These are phyloP conservation scores for Ligustrum vulgare DNA, from an alignment of 257 asterid genomes.

Conservation along the genomic window DNA sequence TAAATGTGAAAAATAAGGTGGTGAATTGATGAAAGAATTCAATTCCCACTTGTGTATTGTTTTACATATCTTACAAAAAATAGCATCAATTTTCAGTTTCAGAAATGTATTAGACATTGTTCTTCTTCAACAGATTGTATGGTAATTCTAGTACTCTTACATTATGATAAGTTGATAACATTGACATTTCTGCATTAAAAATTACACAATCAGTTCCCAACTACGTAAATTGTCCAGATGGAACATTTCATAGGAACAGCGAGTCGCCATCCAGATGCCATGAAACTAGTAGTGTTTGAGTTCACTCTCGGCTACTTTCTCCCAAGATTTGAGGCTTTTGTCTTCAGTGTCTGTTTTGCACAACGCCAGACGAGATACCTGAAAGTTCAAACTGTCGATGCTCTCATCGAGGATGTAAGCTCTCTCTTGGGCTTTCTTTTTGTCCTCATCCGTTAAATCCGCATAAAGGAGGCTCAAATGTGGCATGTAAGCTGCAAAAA, in stretches of 20 bases:
- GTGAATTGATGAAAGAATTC: slow-evolving; percentile 1
- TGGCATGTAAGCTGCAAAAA: slow-evolving; percentile 84
- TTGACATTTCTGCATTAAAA: not conserved
- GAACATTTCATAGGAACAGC: not conserved
- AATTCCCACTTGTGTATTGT: not conserved
- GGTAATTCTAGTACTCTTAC: not conserved
- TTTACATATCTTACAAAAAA: not conserved
- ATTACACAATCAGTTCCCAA: not conserved
- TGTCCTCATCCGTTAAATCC: slow-evolving; percentile 69
- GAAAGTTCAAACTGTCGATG: slow-evolving; percentile 53
- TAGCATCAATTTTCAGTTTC: not conserved
- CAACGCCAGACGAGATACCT: slow-evolving; percentile 65
- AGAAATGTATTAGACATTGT: not conserved
- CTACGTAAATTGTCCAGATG: not conserved
- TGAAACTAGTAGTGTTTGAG: slow-evolving; percentile 30
- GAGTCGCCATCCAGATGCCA: not conserved
- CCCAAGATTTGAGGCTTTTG: slow-evolving; percentile 87
- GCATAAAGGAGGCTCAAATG: slow-evolving; percentile 89
- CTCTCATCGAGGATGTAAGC: slow-evolving; percentile 60
- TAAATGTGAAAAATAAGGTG: not conserved
- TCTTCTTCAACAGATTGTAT: not conserved
- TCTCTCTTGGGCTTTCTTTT: slow-evolving; percentile 67
- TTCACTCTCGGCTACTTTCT: slow-evolving; percentile 61
- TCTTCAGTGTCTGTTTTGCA: slow-evolving; percentile 82
- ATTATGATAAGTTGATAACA: too few relatives aligned